A percentile compares a stretch with the other conserved stretches of the same genome.
Conservation (phyloP, 2,329 filamentous ascomycete genomes). For the Trichophyton mentagrophytes region DNA sequence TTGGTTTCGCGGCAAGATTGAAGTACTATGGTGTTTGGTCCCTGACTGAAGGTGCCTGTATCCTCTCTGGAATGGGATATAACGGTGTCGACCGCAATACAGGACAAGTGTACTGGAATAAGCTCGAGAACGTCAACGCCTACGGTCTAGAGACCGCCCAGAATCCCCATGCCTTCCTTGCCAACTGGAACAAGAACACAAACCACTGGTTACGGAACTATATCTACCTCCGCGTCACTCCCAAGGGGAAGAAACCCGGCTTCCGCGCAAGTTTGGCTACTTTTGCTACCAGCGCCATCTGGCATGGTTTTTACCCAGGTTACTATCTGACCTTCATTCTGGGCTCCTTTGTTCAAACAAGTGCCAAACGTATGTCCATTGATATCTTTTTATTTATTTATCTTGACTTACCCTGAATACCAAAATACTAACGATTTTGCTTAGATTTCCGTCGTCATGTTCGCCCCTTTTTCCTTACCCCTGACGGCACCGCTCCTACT, state of each 20-base stretch:
- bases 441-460: constrained; percentile 81
- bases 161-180: constrained; percentile 84
- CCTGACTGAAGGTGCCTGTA: constrained; percentile 85
- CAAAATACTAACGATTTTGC: not conserved
- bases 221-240: constrained; percentile 87
- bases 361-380: constrained; percentile 64
- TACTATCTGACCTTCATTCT: constrained; percentile 89
- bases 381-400: not conserved
- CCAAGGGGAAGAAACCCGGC: constrained; percentile 87
- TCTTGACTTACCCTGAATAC: too few relatives aligned
- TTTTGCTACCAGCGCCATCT: constrained; percentile 86
- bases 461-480: constrained; percentile 82
- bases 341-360: constrained; percentile 81
- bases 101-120: constrained; percentile 78
- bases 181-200: constrained; percentile 96
- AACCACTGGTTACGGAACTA: constrained; percentile 96
- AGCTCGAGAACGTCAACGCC: constrained; percentile 78
- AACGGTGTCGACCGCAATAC: constrained; percentile 79
- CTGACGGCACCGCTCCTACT: constrained; percentile 56
- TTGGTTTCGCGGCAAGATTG: constrained; percentile 65
- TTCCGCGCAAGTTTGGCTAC: constrained; percentile 91
- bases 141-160: constrained; percentile 78
- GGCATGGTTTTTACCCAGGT: constrained; percentile 96
- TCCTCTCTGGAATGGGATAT: constrained; percentile 84
- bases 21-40: constrained; percentile 98